Conservation (phyloP, 208 protist species). For the Crithidia acanthocephali region DNA sequence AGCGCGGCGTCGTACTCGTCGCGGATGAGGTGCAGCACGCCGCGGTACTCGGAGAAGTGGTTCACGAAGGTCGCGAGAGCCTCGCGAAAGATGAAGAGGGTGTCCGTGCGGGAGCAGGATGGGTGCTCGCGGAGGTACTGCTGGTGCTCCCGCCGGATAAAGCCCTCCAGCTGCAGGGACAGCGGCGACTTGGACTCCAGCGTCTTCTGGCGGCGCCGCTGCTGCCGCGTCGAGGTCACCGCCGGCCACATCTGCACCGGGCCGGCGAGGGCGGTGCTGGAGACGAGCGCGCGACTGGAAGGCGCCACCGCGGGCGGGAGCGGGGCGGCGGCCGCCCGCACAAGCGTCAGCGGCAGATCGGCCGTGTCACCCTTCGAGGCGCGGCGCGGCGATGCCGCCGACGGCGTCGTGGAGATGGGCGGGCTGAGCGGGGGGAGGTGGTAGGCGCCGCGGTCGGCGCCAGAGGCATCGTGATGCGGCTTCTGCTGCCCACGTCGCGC, state of each 20-base stretch:
- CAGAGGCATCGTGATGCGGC: neutral
- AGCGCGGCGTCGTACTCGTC: conserved; percentile 87
- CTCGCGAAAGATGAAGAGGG: conserved; percentile 85
- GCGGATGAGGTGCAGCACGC: conserved; percentile 73
- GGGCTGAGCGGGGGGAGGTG: conserved; percentile 27
- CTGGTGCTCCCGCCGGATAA: conserved; percentile 78
- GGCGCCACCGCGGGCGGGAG: neutral
- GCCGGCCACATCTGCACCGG: conserved; percentile 37
- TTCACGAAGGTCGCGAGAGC: conserved; percentile 77
- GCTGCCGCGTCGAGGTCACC: conserved; percentile 23
- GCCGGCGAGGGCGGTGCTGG: conserved; percentile 5
- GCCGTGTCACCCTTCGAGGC: conserved; percentile 1
- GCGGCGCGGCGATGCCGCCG: conserved; percentile 12
- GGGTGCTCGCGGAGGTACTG: conserved; percentile 72
- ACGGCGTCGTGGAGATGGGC: conserved; percentile 5
- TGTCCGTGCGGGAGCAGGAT: conserved; percentile 64
- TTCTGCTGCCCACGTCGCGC: neutral
- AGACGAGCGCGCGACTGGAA: neutral
- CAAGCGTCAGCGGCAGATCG: conserved; percentile 10
- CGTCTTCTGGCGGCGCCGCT: conserved; percentile 18
- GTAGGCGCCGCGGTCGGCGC: conserved; percentile 12
- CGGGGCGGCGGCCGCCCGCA: neutral
- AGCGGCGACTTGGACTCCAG: conserved; percentile 69
- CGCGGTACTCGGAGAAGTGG: conserved; percentile 85
- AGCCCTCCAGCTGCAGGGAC: conserved; percentile 83